These are phyloP conservation scores for Podochytrium sp. DNA, from an alignment of 192 early-diverging fungal species.

Conservation along the genomic window DNA sequence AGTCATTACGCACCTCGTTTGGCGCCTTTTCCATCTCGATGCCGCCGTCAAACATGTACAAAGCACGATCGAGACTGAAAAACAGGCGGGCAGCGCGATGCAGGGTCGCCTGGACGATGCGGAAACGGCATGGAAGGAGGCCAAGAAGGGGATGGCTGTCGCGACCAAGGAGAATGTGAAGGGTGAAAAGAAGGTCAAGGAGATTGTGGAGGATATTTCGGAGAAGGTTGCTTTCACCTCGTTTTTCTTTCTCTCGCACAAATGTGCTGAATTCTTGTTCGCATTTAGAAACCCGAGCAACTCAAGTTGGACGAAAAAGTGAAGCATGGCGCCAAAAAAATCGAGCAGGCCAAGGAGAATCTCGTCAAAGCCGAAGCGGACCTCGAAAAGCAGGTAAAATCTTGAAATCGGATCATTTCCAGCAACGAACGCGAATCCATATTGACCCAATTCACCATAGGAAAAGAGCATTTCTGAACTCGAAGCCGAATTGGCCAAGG, in stretches of 20 bases:
- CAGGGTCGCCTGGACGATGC: conserved; percentile 51
- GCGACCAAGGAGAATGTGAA: conserved; percentile 72
- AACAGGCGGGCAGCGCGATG: conserved; percentile 28
- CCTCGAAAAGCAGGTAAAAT: conserved; percentile 53
- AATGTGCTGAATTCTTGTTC: neutral
- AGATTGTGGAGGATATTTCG: conserved; percentile 74
- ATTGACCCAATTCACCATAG: conserved; percentile 8
- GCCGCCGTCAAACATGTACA: conserved; percentile 62
- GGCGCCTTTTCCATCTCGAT: conserved; percentile 92
- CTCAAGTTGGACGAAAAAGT: conserved; percentile 76
- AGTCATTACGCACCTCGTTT: conserved; percentile 74
- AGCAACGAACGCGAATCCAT: neutral
- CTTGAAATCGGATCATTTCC: neutral
- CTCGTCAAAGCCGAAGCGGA: conserved; percentile 55
- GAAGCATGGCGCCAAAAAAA: conserved; percentile 70
- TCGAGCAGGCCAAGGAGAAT: conserved; percentile 63
- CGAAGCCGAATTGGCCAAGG: conserved; percentile 42
- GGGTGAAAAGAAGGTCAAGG: conserved; percentile 75
- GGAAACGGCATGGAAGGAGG: conserved; percentile 49
- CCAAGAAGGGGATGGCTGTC: conserved; percentile 75
- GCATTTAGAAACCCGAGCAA: conserved; percentile 59
- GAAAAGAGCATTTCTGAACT: conserved; percentile 48
- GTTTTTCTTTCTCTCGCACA: neutral
- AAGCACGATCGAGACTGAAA: conserved; percentile 60
- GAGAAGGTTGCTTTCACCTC: conserved; percentile 47